Conservation (phyloP, 148 eudicot species). For the Tetragonia tetragonoides region DNA sequence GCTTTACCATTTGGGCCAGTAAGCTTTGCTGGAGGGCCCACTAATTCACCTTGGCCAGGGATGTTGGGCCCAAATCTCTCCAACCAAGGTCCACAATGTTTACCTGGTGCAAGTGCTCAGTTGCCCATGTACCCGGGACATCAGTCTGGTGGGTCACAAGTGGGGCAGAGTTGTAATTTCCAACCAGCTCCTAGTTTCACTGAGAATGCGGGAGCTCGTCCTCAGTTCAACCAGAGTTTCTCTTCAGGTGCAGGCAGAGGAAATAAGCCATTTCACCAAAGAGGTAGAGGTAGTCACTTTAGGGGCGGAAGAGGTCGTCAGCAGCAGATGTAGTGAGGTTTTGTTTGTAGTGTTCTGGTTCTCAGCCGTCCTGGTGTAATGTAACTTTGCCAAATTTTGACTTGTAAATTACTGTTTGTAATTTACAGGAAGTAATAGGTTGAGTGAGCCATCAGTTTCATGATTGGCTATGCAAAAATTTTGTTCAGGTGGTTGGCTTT, state of each 20-base stretch:
- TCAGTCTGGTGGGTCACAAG: slow-evolving; percentile 24
- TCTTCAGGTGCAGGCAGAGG: slow-evolving; percentile 49
- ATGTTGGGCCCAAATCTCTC: slow-evolving; percentile 36
- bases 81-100: slow-evolving; percentile 39
- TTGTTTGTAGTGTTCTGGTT: not conserved
- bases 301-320: slow-evolving; percentile 56
- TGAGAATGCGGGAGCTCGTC: slow-evolving; percentile 28
- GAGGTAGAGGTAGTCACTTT: slow-evolving; percentile 50
- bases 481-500: not conserved
- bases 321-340: not conserved
- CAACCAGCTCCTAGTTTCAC: slow-evolving; percentile 24
- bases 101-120: slow-evolving; percentile 37
- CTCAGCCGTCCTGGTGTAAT: not conserved
- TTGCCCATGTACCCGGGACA: slow-evolving; percentile 31
- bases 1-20: slow-evolving; percentile 33
- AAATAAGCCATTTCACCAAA: slow-evolving; percentile 32
- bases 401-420: not conserved
- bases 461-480: not conserved
- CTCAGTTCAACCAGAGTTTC: slow-evolving; percentile 39
- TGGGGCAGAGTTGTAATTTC: slow-evolving; percentile 15
- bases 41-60: slow-evolving; percentile 44
- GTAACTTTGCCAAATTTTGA: not conserved
- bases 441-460: not conserved
- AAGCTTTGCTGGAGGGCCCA: slow-evolving; percentile 37
- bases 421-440: not conserved